Percentiles rank a stretch among this genome's conserved stretches.
Evolutionary conservation across 225 moss, liverwort and hornwort species (phyloP).

Genomic region (Asterella californica): DNA sequence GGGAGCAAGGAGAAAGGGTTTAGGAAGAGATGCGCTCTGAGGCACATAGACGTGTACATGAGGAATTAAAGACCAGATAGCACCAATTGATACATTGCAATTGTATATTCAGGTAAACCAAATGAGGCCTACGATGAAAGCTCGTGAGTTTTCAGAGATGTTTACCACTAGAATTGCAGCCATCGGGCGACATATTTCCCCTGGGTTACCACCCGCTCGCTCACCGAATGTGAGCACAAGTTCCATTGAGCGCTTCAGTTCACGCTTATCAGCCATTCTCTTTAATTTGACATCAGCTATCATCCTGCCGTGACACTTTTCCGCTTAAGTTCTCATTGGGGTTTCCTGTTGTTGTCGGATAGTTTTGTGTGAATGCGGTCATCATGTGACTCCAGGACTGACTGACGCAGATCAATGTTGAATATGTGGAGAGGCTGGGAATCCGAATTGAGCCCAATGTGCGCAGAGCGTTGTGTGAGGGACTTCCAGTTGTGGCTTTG

Average conservation of each 20-base stretch:
- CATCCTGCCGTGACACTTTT: background rate
- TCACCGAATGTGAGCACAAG: conserved; percentile 14
- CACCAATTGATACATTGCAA: background rate
- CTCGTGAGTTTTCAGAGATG: conserved; percentile 23
- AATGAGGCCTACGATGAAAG: conserved; percentile 2
- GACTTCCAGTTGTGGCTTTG: conserved; percentile 78
- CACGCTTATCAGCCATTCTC: too few species aligned
- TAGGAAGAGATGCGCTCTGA: too few species aligned
- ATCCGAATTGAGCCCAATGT: conserved; percentile 66
- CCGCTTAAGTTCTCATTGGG: background rate
- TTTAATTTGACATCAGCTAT: background rate
- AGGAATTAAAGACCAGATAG: too few species aligned
- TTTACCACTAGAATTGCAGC: conserved; percentile 33
- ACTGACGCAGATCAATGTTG: conserved; percentile 38
- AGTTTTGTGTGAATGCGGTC: background rate
- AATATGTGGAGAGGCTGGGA: conserved; percentile 42
- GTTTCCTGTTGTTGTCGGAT: background rate
- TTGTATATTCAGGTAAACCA: background rate
- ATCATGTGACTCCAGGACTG: background rate
- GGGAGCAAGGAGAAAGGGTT: too few species aligned
- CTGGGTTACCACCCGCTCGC: conserved; percentile 3
- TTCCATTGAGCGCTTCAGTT: background rate
- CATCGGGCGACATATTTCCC: conserved; percentile 41
- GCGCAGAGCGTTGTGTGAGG: conserved; percentile 66
- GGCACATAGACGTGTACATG: too few species aligned